Conservation (phyloP, 83 land plant genomes). For the Picea abies region DNA sequence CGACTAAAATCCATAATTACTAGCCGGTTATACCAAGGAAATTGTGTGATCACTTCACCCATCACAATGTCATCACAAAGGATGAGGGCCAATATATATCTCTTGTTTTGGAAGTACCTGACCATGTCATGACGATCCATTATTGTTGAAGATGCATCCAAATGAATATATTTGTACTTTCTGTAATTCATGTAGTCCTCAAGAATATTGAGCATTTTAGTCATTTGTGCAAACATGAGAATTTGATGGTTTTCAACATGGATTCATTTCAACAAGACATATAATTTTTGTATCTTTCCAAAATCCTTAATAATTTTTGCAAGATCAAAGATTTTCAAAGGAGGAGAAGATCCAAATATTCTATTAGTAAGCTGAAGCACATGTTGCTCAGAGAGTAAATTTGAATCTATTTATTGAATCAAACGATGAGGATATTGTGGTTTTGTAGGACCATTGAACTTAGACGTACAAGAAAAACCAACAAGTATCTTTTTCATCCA, state of each 20-base stretch:
- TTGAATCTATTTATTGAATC: conserved; percentile 21
- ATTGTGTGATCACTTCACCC: too few relatives aligned
- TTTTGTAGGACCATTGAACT: conserved; percentile 42
- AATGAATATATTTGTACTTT: conserved; percentile 46
- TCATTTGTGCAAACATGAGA: conserved; percentile 55
- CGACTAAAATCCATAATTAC: too few relatives aligned
- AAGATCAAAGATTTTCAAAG: conserved; percentile 50
- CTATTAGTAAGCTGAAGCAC: conserved; percentile 25
- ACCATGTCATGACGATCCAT: conserved; percentile 58
- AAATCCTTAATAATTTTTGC: conserved; percentile 49
- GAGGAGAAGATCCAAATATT: conserved; percentile 52
- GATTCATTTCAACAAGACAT: conserved; percentile 34
- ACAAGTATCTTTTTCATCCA: conserved; percentile 30
- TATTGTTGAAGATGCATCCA: conserved; percentile 52
- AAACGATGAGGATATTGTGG: conserved; percentile 22
- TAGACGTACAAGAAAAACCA: conserved; percentile 42
- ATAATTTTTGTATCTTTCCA: conserved; percentile 48
- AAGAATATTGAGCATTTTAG: conserved; percentile 50
- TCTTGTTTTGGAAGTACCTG: conserved; percentile 48
- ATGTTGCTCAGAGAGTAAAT: conserved; percentile 20
- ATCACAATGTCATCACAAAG: too few relatives aligned
- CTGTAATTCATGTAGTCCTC: conserved; percentile 59
- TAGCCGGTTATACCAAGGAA: too few relatives aligned
- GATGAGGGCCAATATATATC: background rate
- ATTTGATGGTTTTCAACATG: conserved; percentile 41